Evolutionary conservation across 345 rosid genomes (phyloP), one percentile per base, ranked within the genome.

Genomic region (Punica granatum): DNA sequence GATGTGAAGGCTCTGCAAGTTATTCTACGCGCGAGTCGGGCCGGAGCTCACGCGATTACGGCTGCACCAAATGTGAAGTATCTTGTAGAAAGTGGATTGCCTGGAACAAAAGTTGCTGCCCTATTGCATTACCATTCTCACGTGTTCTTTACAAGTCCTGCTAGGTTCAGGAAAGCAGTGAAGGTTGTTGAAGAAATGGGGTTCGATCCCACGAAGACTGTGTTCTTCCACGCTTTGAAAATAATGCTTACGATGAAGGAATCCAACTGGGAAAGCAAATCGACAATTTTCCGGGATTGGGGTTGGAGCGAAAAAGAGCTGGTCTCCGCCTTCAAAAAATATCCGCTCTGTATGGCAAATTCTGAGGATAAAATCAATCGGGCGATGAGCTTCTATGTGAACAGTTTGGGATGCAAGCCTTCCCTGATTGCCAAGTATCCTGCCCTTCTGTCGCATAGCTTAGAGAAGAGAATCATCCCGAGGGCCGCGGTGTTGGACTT

Each of bases 401-500:
- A 79, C 35, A 35, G 63, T 54, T 63, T 81, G 71, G 78, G 76
- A 8, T 56, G 54, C 63, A 60, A 64, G 16, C 3, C 78, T 16
- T 66, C 70, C 0, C 39, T 1, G 39, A 21, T 80, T 41, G 67
- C 67, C 15, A 30, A 14, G 11, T 4, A 15, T 18, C 81, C 81
- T 0, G 0, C 1, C 6, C 1, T 72, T 35, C 8, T 78, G 42
- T 7, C 56, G 0, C 5, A 43, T 6, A 80, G 84, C 69, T 35
- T 82, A 59, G 69, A 76, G 63, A 80, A 76, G 68, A 68, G 76
- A 37, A 46, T 80, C 43, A 18, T 73, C 43, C 86, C 86, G 0
- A 60, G 88, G 71, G 61, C 33, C 21, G 25, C 67, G n/a, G 76
- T 76, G 35, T 33, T 67, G 43, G 65, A 59, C 14, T 35, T 51